Conservation (phyloP, 23 red algal species). For the Gracilaria domingensis region DNA sequence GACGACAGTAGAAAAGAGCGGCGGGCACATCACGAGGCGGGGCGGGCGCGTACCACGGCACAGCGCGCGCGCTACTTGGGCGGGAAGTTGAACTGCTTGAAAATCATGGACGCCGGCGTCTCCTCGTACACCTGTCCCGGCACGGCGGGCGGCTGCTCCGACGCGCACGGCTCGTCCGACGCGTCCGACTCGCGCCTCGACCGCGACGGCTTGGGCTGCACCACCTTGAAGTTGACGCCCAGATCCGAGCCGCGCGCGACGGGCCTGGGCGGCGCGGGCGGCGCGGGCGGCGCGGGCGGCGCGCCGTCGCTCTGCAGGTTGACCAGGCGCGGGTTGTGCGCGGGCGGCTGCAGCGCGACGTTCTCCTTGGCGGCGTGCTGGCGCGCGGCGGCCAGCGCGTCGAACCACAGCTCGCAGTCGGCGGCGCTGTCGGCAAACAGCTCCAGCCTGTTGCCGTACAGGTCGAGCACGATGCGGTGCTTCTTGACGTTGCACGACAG, state of each 20-base stretch:
- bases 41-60: no score
- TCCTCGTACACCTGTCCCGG: conserved; percentile 51
- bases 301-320: background rate
- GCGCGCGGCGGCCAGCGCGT: conserved; percentile 8
- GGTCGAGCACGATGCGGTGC: conserved; percentile 27
- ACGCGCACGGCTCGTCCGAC: conserved; percentile 16
- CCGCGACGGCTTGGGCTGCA: conserved; percentile 1
- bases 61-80: no score
- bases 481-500: conserved; percentile 27
- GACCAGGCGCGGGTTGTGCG: background rate
- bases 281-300: background rate
- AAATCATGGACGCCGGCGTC: conserved; percentile 65
- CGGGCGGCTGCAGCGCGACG: background rate
- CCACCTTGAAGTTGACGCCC: conserved; percentile 52
- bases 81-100: conserved; percentile 65
- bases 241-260: conserved; percentile 7
- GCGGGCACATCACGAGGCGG: no score
- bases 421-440: conserved; percentile 37
- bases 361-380: conserved; percentile 18
- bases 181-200: background rate
- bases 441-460: conserved; percentile 37
- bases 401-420: conserved; percentile 43
- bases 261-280: no score
- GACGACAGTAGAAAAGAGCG: no score
- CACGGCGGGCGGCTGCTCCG: background rate